Evolutionary conservation across 1,284 basidiomycete genomes (phyloP).

Genomic region (Melanopsichium pennsylvanicum): DNA sequence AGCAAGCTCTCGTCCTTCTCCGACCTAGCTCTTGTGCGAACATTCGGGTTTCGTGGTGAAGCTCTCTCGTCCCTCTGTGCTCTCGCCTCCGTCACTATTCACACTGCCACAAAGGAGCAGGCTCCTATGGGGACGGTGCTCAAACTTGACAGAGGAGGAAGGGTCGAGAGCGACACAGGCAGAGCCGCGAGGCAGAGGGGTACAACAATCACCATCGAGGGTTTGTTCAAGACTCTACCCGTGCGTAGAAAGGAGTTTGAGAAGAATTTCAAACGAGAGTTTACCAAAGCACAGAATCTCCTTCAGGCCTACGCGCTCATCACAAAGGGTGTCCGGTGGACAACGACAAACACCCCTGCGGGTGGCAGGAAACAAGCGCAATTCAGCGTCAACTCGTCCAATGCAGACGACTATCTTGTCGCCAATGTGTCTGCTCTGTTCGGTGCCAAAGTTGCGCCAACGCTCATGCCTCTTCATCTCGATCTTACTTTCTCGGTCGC

Average conservation of each 20-base stretch:
- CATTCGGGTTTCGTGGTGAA: constrained; percentile 96
- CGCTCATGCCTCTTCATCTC: constrained; percentile 77
- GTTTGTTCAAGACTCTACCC: constrained; percentile 82
- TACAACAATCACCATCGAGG: constrained; percentile 80
- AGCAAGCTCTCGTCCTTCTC: constrained; percentile 84
- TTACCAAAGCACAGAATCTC: constrained; percentile 81
- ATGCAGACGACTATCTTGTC: constrained; percentile 69
- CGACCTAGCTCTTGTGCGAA: constrained; percentile 78
- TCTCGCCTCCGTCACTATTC: constrained; percentile 71
- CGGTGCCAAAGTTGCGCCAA: constrained; percentile 81
- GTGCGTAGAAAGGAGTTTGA: constrained; percentile 92
- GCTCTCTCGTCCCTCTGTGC: constrained; percentile 92
- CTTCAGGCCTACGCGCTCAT: constrained; percentile 90
- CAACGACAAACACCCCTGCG: constrained; percentile 77
- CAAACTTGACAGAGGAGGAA: constrained; percentile 47
- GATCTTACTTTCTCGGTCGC: constrained; percentile 32
- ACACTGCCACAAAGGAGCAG: constrained; percentile 56
- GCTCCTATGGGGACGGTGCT: constrained; percentile 62
- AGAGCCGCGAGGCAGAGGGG: constrained; percentile 81
- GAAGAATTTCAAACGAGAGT: constrained; percentile 88
- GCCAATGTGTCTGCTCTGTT: constrained; percentile 81
- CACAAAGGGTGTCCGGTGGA: constrained; percentile 74
- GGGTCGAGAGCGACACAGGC: constrained; percentile 47
- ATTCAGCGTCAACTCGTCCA: constrained; percentile 76
- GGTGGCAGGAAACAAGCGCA: constrained; percentile 78